Percentiles rank a stretch among this genome's conserved stretches.
phyloP scores from a whole-genome alignment of 306 rosid genomes.

The Bauhinia variegata region DNA sequence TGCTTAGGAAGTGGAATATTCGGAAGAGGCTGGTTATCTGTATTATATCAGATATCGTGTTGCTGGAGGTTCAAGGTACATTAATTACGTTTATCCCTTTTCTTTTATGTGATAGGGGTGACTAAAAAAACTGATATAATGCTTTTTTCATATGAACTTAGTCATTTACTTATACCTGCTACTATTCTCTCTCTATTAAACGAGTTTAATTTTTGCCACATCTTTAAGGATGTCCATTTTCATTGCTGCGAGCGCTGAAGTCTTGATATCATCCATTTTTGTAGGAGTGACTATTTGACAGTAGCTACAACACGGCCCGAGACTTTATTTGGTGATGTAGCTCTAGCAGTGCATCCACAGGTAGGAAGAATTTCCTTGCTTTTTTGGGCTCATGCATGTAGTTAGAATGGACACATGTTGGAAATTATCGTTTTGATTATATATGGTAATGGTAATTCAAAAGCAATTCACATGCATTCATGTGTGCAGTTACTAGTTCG shows the following conservation, averaged over 20 bases:
- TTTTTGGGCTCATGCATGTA: slow-evolving; percentile 15
- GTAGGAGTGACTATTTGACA: slow-evolving; percentile 79
- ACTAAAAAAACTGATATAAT: background rate
- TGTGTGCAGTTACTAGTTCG: background rate
- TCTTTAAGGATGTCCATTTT: slow-evolving; percentile 11
- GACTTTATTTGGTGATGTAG: slow-evolving; percentile 98
- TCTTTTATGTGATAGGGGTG: background rate
- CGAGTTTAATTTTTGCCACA: slow-evolving; percentile 15
- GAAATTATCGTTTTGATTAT: slow-evolving; percentile 13
- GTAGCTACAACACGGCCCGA: slow-evolving; percentile 96
- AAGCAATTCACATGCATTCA: slow-evolving; percentile 17
- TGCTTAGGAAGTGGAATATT: slow-evolving; percentile 91
- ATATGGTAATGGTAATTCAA: slow-evolving; percentile 9
- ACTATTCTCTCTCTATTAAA: slow-evolving; percentile 11
- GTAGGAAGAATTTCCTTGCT: slow-evolving; percentile 49
- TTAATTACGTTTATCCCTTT: too few relatives aligned
- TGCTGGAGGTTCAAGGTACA: slow-evolving; percentile 84
- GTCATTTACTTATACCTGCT: slow-evolving; percentile 2
- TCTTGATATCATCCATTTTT: slow-evolving; percentile 34
- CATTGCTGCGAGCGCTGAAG: slow-evolving; percentile 16
- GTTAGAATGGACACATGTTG: background rate
- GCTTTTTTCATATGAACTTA: slow-evolving; percentile 26
- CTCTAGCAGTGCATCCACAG: slow-evolving; percentile 88
- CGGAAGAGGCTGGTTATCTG: slow-evolving; percentile 86
- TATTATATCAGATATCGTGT: slow-evolving; percentile 89